phyloP scores from a whole-genome alignment of 2,329 filamentous ascomycete species.

The Acephala macrosclerotiorum region DNA sequence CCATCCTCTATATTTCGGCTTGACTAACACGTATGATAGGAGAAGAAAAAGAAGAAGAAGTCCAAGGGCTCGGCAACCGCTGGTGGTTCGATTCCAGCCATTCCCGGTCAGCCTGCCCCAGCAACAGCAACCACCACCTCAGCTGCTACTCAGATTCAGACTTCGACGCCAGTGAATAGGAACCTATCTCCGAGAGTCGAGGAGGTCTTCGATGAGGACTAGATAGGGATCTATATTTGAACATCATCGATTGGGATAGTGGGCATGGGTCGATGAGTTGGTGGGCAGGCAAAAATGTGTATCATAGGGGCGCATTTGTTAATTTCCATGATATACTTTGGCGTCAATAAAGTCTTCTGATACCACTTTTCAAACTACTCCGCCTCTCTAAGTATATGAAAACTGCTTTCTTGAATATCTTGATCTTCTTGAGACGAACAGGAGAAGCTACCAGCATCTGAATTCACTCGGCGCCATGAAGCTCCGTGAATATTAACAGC shows the following conservation, averaged over 20 bases:
- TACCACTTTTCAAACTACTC: no score
- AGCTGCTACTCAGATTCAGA: conserved; percentile 47
- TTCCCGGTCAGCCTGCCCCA: conserved; percentile 45
- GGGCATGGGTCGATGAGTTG: background rate
- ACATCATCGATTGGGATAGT: background rate
- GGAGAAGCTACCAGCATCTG: no score
- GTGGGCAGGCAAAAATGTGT: background rate
- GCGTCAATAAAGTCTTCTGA: background rate
- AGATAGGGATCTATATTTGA: conserved; percentile 6
- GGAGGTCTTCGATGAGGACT: conserved; percentile 48
- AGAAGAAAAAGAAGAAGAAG: conserved; percentile 48
- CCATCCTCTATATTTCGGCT: background rate
- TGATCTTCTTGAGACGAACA: no score
- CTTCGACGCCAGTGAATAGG: conserved; percentile 47
- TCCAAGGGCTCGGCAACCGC: conserved; percentile 43
- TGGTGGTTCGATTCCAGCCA: conserved; percentile 39
- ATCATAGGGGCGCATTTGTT: conserved; percentile 3
- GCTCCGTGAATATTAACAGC: no score
- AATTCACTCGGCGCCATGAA: no score
- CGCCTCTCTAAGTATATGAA: no score
- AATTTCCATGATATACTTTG: background rate
- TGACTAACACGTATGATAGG: conserved; percentile 30
- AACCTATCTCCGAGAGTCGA: conserved; percentile 53
- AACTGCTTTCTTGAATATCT: no score
- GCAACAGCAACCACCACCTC: conserved; percentile 47